Evolutionary conservation across 2,329 filamentous ascomycete species (phyloP), one percentile per base, ranked within the genome.

Genomic region (Juglanconis oblonga): DNA sequence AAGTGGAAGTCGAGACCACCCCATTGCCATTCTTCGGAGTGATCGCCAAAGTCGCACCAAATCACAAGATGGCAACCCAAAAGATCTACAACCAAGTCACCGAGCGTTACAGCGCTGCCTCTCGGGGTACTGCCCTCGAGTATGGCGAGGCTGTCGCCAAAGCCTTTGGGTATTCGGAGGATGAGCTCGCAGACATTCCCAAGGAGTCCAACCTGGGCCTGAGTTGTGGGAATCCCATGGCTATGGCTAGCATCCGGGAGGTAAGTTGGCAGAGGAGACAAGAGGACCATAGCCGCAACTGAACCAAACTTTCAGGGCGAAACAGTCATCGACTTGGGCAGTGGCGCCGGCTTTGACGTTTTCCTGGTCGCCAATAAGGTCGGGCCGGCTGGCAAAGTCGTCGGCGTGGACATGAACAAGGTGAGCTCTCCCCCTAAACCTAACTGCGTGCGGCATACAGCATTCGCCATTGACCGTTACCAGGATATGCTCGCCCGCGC

Each of bases 351-450:
- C 0, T 81, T 87, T 49, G 84, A 87, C 65, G 78, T 81, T 17
- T 84, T 86, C 62, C 76, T 81, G 3, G 82, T 83, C 10, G 75
- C 80, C 4, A 72, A 72, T 32, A 81, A 77, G 64, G 77, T 86
- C 42, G 82, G 82, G 0, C 51, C 65, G 0, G 69, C 67, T 4
- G 83, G 83, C 1, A 77, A 71, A 33, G 81, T 74, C 3, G 80
- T 86, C 52, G 85, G 84, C 7, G 72, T 87, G 4, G 84, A 87
- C 65, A 86, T 87, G 80, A 87, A 81, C 64, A 76, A 83, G 70
- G 82, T 81, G 64, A 6, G 61, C 2, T 17, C 4, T 10, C n/a
- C 2, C 10, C 13, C 8, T 32, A 11, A 4, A 32, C 31, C 47
- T 14, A 9, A 14, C 5, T 33, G 11, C 3, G 13, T 10, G 1